Conservation (phyloP, 768 basidiomycete genomes). For the Kwoniella sp. region DNA sequence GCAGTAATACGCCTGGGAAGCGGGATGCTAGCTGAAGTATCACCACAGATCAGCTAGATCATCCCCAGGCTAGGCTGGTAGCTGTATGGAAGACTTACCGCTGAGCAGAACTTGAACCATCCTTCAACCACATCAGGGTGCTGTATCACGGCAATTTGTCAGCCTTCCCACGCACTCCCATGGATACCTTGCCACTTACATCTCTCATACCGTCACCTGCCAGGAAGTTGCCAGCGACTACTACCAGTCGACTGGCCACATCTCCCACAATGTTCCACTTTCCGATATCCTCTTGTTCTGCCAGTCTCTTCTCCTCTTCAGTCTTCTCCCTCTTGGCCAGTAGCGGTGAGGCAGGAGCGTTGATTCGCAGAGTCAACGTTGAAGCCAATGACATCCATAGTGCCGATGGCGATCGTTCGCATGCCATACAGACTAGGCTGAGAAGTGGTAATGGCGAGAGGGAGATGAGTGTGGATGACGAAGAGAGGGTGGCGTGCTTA, state of each 20-base stretch:
- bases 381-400: conserved; percentile 82
- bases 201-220: conserved; percentile 39
- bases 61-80: neutral
- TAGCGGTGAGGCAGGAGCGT: conserved; percentile 64
- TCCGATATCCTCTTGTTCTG: conserved; percentile 29
- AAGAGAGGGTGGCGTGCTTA: conserved; percentile 69
- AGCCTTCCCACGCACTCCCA: neutral
- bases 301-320: conserved; percentile 23
- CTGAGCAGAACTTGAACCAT: conserved; percentile 81
- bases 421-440: conserved; percentile 47
- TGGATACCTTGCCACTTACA: conserved; percentile 25
- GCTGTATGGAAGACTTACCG: conserved; percentile 58
- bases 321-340: conserved; percentile 55
- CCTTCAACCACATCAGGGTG: conserved; percentile 90
- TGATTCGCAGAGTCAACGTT: conserved; percentile 78
- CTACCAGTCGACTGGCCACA: conserved; percentile 35
- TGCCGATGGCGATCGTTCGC: conserved; percentile 45
- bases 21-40: conserved; percentile 42
- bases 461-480: conserved; percentile 76
- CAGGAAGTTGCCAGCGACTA: conserved; percentile 29
- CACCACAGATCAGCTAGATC: neutral
- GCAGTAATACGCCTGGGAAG: conserved; percentile 48
- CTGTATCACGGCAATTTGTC: conserved; percentile 56
- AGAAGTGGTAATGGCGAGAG: conserved; percentile 74
- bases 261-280: conserved; percentile 44